phyloP scores from a whole-genome alignment of 331 rosid genomes.

The Rhamnella rubrinervis region DNA sequence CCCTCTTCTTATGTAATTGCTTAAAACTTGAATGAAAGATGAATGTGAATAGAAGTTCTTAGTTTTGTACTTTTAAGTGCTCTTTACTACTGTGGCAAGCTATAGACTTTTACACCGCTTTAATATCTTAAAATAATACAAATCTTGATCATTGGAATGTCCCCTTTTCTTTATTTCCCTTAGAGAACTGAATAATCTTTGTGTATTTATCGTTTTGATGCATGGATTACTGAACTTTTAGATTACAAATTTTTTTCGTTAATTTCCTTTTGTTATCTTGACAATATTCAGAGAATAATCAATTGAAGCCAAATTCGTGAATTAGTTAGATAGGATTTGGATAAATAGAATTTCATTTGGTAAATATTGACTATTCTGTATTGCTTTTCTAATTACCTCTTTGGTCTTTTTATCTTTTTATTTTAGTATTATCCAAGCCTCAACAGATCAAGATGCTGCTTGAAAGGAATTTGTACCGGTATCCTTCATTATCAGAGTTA shows the following conservation, averaged over 20 bases:
- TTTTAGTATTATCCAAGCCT: constrained; percentile 95
- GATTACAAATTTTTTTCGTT: background rate
- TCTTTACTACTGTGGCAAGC: constrained; percentile 1
- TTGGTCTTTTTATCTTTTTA: constrained; percentile 12
- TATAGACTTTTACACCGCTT: background rate
- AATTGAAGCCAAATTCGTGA: constrained; percentile 8
- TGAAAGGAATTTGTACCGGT: constrained; percentile 99
- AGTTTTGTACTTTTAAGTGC: background rate
- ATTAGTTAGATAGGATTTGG: constrained; percentile 17
- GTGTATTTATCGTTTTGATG: background rate
- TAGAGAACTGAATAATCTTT: background rate
- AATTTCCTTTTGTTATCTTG: background rate
- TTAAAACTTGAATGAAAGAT: background rate
- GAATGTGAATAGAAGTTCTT: background rate
- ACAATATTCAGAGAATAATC: background rate
- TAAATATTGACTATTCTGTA: background rate
- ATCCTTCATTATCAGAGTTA: constrained; percentile 15
- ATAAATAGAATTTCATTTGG: constrained; percentile 6
- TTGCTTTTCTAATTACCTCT: constrained; percentile 31
- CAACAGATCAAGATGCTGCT: constrained; percentile 97
- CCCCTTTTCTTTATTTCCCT: background rate
- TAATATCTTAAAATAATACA: background rate
- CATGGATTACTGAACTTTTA: background rate
- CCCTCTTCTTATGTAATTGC: background rate
- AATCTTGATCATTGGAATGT: background rate